Base-by-base conservation (phyloP, 495 filamentous ascomycete species). In the Lasiosphaeris hirsuta region DNA sequence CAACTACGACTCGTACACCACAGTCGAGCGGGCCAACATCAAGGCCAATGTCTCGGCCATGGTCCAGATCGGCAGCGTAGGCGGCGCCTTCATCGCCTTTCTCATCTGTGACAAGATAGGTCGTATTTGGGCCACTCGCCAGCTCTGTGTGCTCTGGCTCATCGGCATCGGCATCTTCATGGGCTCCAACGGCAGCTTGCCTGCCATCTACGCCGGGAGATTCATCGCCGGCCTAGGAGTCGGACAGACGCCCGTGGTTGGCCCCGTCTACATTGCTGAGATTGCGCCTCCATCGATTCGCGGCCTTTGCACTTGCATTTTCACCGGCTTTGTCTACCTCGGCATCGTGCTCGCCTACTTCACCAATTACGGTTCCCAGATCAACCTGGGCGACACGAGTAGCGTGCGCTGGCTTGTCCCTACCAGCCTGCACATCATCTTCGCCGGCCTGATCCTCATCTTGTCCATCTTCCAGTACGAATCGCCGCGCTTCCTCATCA, bases 41-140 rank as follows among this genome's bases (percentile, higher is more conserved):
- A 83, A 86, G 62, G 85, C 76, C 37, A 88, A 88, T 70, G 83
- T 89, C 19, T 84, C 86, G 1, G 74, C 85, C 11, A 89, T 89
- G 86, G 86, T 88, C 1, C 86, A 88, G 61, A 82, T 88, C 52
- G 86, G 86, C 8, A 83, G 79, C 18, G 82, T 89, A 9, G 82
- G 73, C 5, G 86, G 86, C 13, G 84, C 84, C 35, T 73, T 86
- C 8, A 75, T 70, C 63, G 86, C 86, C 7, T 88, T 88, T 69
- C 60, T 84, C 10, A 69, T 86, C 23, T 87, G 84, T 61, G 86
- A 90, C 62, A 83, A 80, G 51, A 81, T 88, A 57, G 85, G 85
- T 19, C 83, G 86, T 60, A 75, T 87, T 41, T 86, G 84, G 83
- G 86, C 87, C 3, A 88, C 87, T 5, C 78, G 85, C 4, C 79